A percentile compares a stretch with the other conserved stretches of the same genome.
Conservation (phyloP, 352 stramenopile genomes). For the Globisporangium parvum region DNA sequence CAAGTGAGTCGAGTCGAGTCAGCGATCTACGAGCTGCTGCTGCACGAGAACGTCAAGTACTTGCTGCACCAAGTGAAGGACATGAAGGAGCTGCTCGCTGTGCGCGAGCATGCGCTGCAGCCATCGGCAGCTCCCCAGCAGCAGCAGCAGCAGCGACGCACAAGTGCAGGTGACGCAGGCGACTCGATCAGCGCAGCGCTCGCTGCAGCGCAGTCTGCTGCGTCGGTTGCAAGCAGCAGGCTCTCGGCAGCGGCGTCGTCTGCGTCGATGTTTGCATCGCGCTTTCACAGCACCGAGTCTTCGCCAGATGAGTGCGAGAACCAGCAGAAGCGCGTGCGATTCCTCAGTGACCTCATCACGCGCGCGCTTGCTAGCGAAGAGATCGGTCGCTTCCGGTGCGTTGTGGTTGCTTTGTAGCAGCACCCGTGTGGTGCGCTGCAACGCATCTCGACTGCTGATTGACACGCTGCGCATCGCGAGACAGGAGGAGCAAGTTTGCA, state of each 20-base stretch:
- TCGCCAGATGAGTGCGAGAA: slow-evolving; percentile 26
- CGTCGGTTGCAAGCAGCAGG: slow-evolving; percentile 10
- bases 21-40: slow-evolving; percentile 55
- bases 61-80: slow-evolving; percentile 44
- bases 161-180: neutral
- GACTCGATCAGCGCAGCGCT: slow-evolving; percentile 6
- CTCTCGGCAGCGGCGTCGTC: slow-evolving; percentile 22
- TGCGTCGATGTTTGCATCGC: slow-evolving; percentile 33
- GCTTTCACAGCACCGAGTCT: slow-evolving; percentile 34
- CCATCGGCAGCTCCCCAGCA: neutral
- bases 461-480: neutral
- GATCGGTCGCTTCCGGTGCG: slow-evolving; percentile 49
- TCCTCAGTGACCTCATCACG: slow-evolving; percentile 40
- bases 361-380: slow-evolving; percentile 58
- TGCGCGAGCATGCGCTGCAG: slow-evolving; percentile 34
- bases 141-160: neutral
- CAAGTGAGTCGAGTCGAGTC: slow-evolving; percentile 43
- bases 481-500: slow-evolving; percentile 30
- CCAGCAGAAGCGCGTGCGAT: slow-evolving; percentile 30
- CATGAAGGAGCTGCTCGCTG: slow-evolving; percentile 52
- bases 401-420: neutral
- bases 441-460: neutral
- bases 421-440: neutral
- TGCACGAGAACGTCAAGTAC: slow-evolving; percentile 66
- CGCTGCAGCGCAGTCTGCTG: slow-evolving; percentile 12